Conservation (phyloP, 768 basidiomycete species). For the Paxillus ammoniavirescens region DNA sequence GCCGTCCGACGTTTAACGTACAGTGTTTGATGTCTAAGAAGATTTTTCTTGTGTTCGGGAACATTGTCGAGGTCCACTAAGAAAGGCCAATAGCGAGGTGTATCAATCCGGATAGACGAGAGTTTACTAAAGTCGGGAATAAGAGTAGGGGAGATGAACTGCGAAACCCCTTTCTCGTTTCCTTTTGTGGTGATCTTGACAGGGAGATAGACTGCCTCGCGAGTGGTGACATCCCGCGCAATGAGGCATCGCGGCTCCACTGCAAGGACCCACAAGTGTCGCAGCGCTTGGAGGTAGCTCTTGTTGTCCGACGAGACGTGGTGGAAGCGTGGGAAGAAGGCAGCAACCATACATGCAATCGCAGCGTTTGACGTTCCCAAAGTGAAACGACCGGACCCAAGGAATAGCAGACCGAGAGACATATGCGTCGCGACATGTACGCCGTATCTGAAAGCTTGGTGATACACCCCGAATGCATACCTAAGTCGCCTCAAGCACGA, state of each 20-base stretch:
- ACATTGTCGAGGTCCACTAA: slow-evolving; percentile 73
- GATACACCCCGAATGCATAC: slow-evolving; percentile 86
- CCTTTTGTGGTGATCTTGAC: slow-evolving; percentile 79
- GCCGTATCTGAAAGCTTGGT: slow-evolving; percentile 77
- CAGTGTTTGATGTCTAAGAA: slow-evolving; percentile 78
- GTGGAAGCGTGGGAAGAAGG: slow-evolving; percentile 91
- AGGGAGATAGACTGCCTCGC: slow-evolving; percentile 89
- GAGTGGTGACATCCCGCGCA: slow-evolving; percentile 88
- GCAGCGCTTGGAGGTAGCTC: slow-evolving; percentile 85
- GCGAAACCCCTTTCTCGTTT: slow-evolving; percentile 59
- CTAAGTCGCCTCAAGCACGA: slow-evolving; percentile 84
- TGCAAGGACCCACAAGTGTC: slow-evolving; percentile 95
- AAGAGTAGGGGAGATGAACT: slow-evolving; percentile 88
- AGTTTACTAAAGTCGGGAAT: slow-evolving; percentile 86
- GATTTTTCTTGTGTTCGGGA: slow-evolving; percentile 61
- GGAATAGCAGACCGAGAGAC: slow-evolving; percentile 87
- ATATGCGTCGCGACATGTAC: slow-evolving; percentile 89
- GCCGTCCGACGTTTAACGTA: slow-evolving; percentile 92
- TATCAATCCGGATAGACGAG: slow-evolving; percentile 83
- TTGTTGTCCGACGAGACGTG: slow-evolving; percentile 82
- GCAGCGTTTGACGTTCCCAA: slow-evolving; percentile 90
- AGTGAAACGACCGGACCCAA: slow-evolving; percentile 90
- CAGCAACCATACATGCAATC: slow-evolving; percentile 83
- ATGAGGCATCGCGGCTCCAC: slow-evolving; percentile 92
- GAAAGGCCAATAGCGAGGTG: slow-evolving; percentile 94